Evolutionary conservation across 495 filamentous ascomycete genomes (phyloP), one percentile per base, ranked within the genome.

Genomic region (Gamarada debralockiae): DNA sequence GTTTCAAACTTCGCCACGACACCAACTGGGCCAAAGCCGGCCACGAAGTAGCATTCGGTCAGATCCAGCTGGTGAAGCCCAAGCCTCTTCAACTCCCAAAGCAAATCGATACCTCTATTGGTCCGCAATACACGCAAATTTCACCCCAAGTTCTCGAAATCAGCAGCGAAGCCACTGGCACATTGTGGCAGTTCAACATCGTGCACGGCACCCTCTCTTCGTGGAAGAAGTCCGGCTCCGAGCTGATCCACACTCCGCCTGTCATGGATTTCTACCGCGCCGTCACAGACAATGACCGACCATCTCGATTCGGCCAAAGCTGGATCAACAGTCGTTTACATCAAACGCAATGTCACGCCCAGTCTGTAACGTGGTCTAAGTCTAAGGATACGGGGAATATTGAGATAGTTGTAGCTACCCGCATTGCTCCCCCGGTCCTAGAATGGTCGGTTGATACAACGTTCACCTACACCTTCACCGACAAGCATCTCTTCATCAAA

Each of bases 231-330:
- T 42, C 21, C 12, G 20, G 18, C 10, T 22, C 36, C 13, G 55
- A 75, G 57, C 52, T 80, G 33, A 65, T 81, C 45, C 70, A 71
- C 29, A 56, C 67, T 15, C 71, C 75, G 0, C 62, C 75, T 6
- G 20, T 56, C 4, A 64, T 80, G 7, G 66, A 67, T 34, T 71
- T 80, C 57, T 77, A 79, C 63, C 74, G 77, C 24, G 67, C 78
- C 0, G 76, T 75, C 21, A 89, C 85, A 3, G 80, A 86, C 64
- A 87, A 87, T 64, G 85, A 89, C 57, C 67, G 70, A 8, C 71
- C 79, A 1, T 66, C 68, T 12, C 64, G 67, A 12, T 52, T 37
- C 27, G 73, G 72, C 3, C 56, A 67, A 29, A 64, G 72, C 48
- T 79, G 76, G 76, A 48, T 51, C 17, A 61, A 66, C 18, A 53